Percentiles rank a stretch among this genome's conserved stretches.
These are phyloP conservation scores for Puccinia coronata DNA, from an alignment of 1,284 basidiomycete species.

Conservation along the genomic window DNA sequence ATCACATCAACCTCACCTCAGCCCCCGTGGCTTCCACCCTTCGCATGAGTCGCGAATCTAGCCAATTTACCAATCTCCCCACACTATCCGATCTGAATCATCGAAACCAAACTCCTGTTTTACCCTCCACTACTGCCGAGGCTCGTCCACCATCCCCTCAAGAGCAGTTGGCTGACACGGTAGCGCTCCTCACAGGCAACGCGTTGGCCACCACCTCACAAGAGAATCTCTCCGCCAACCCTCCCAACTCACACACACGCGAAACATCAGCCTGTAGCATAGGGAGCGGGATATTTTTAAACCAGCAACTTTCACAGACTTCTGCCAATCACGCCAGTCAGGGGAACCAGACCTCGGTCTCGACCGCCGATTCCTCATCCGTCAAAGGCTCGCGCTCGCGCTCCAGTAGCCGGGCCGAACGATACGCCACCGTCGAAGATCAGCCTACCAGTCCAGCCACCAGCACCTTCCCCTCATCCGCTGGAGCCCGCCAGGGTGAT, in stretches of 20 bases:
- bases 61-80: constrained; percentile 17
- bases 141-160: constrained; percentile 2
- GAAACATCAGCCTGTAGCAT: constrained; percentile 33
- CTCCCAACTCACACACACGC: constrained; percentile 22
- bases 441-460: constrained; percentile 43
- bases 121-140: neutral
- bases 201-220: constrained; percentile 17
- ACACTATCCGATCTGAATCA: constrained; percentile 29
- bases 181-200: neutral
- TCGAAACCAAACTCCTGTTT: neutral
- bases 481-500: constrained; percentile 27
- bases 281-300: constrained; percentile 48
- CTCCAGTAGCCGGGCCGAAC: constrained; percentile 33
- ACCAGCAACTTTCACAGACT: constrained; percentile 35
- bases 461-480: constrained; percentile 37
- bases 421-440: constrained; percentile 16
- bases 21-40: constrained; percentile 39
- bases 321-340: neutral
- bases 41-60: constrained; percentile 48
- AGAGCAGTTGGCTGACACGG: neutral
- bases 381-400: constrained; percentile 34
- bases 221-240: neutral
- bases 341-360: constrained; percentile 20
- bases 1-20: constrained; percentile 1
- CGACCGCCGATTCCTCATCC: constrained; percentile 45